Evolutionary conservation across 1,139 yeast species (phyloP).

Genomic region (Suhomyces chickasaworum): DNA sequence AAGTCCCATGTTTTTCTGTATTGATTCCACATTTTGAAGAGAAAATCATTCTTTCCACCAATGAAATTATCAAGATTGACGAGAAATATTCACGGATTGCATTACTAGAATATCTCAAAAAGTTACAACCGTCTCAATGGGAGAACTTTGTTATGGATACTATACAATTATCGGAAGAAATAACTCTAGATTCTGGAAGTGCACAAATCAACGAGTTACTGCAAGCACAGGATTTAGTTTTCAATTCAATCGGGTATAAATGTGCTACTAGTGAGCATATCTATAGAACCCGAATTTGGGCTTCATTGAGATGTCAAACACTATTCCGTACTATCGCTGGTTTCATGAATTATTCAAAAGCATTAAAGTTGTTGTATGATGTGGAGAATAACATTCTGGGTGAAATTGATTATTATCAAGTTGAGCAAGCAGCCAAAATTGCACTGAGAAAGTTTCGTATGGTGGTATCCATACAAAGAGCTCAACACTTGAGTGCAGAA

Average conservation of each 20-base stretch:
- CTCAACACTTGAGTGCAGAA: conserved; percentile 48
- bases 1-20: conserved; percentile 85
- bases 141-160: conserved; percentile 53
- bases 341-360: conserved; percentile 58
- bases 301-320: conserved; percentile 58
- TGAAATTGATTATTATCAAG: neutral
- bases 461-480: conserved; percentile 72
- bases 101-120: conserved; percentile 53
- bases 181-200: conserved; percentile 32
- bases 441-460: conserved; percentile 64
- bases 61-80: conserved; percentile 64
- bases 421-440: conserved; percentile 40
- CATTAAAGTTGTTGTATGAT: conserved; percentile 50
- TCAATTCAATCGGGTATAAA: conserved; percentile 53
- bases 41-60: conserved; percentile 63
- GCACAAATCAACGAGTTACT: neutral
- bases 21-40: conserved; percentile 85
- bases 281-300: conserved; percentile 58
- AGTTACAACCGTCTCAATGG: conserved; percentile 55
- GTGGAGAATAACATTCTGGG: conserved; percentile 35
- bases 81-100: conserved; percentile 53
- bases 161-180: conserved; percentile 46
- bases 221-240: conserved; percentile 30
- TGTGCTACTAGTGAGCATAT: conserved; percentile 56
- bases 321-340: conserved; percentile 57